Base-by-base conservation (phyloP, 768 basidiomycete species). In the Suillus occidentalis region DNA sequence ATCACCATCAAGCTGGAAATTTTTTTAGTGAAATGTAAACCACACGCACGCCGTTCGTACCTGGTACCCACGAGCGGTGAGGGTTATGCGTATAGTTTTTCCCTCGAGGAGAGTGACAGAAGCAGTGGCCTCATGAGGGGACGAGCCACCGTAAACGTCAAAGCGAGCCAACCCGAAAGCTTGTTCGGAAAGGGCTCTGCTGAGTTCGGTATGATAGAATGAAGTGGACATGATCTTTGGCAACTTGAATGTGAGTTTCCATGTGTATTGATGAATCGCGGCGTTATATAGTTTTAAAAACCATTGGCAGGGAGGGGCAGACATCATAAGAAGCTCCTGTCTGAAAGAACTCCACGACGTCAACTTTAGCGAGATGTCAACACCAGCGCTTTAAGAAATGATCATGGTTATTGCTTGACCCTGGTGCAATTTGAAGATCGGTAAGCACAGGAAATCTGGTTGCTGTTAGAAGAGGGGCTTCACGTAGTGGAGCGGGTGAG, bases 31-130 rank as follows among this genome's bases (percentile, higher is more conserved):
- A 65, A 28, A 59, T n/a, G 59, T 66, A 62, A 22, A 47, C 18
- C 13, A 60, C 20, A 39, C 47, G 22, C 22, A 57, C 57, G 50
- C 22, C 22, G 57, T 31, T 25, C 77, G 72, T 70, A 88, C 89
- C 72, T 76, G 82, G 71, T 86, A 91, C 4, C 89, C 89, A 70
- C 79, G 76, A 20, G 77, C 75, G 4, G 83, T 83, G 45, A 91
- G 78, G 25, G 77, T 74, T 18, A 91, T 72, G 20, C 66, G 73
- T 25, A 89, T 69, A 18, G 64, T 72, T 4, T 77, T 75, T 13
- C 85, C 88, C 70, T 91, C 90, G 13, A 89, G 76, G 4, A 88
- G 74, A 5, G 81, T 83, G 52, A 90, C 81, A 28, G 76, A 75
- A 6, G 88, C 88, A 13, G 76, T 76, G 16, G 89, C 86, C 68